Percentiles rank a stretch among this genome's conserved stretches.
phyloP scores from a whole-genome alignment of 129 eudicot species.

The Artemisia annua region DNA sequence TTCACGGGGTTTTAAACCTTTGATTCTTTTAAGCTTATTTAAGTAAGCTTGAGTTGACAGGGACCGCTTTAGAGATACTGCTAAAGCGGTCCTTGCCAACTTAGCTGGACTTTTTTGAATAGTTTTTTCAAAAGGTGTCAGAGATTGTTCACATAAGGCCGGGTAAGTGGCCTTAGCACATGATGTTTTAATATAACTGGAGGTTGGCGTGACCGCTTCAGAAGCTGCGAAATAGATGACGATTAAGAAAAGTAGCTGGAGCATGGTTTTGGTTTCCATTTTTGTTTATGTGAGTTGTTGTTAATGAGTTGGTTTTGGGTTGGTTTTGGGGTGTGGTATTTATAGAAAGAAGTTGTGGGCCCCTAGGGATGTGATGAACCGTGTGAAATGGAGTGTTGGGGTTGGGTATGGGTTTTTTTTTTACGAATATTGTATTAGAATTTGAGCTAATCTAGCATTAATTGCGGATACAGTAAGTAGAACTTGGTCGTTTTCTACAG shows the following conservation, averaged over 20 bases:
- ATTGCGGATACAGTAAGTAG: slow-evolving; percentile 20
- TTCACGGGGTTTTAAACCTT: slow-evolving; percentile 58
- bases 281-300: not conserved
- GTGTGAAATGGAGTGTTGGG: slow-evolving; percentile 26
- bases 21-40: slow-evolving; percentile 38
- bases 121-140: slow-evolving; percentile 49
- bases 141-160: slow-evolving; percentile 54
- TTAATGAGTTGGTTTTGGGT: slow-evolving; percentile 8
- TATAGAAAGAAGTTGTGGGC: not conserved
- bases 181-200: slow-evolving; percentile 50
- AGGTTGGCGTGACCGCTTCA: slow-evolving; percentile 31
- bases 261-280: slow-evolving; percentile 23
- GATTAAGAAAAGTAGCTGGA: slow-evolving; percentile 17
- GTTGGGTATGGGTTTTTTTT: slow-evolving; percentile 1
- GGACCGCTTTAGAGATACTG: slow-evolving; percentile 57
- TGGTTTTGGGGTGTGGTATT: not conserved
- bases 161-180: slow-evolving; percentile 71
- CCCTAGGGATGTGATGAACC: not conserved
- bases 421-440: too few species aligned
- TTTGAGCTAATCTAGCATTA: slow-evolving; percentile 23
- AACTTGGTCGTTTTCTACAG: slow-evolving; percentile 19
- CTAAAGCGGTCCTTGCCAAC: slow-evolving; percentile 56
- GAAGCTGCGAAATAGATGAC: slow-evolving; percentile 28
- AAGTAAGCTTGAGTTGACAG: slow-evolving; percentile 44
- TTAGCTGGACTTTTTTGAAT: slow-evolving; percentile 51